Conservation (phyloP, 2,329 filamentous ascomycete species). For the Hymenoscyphus occultus region DNA sequence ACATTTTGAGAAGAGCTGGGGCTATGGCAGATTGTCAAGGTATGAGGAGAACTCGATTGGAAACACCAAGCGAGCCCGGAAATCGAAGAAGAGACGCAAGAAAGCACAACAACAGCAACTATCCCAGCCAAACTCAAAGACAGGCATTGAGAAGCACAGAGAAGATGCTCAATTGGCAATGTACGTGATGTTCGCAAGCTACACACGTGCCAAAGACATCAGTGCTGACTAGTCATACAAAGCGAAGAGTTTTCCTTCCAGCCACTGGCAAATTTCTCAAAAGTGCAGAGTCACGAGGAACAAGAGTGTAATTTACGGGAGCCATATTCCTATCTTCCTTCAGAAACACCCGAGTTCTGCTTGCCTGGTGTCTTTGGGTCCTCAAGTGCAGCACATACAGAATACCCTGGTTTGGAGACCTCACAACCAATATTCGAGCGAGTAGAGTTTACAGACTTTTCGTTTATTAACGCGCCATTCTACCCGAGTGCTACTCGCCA, state of each 20-base stretch:
- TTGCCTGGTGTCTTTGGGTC: too few relatives aligned
- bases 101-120: not conserved
- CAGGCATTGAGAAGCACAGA: not conserved
- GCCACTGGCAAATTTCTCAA: not conserved
- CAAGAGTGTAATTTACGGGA: not conserved
- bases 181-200: not conserved
- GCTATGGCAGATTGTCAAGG: not conserved
- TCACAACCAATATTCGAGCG: too few relatives aligned
- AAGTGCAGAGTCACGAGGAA: not conserved
- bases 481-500: too few relatives aligned
- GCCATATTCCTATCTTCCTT: not conserved
- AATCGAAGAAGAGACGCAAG: not conserved
- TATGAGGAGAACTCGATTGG: not conserved
- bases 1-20: not conserved
- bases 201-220: not conserved
- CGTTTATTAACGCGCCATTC: too few relatives aligned
- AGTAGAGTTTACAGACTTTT: too few relatives aligned
- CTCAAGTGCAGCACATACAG: too few relatives aligned
- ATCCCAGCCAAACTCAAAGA: not conserved
- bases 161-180: not conserved
- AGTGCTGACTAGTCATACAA: not conserved
- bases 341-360: too few relatives aligned
- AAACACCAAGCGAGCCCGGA: not conserved
- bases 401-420: too few relatives aligned
- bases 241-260: not conserved